Conservation (phyloP, 441 rosid genomes). For the Cnidoscolus chayamansa region DNA sequence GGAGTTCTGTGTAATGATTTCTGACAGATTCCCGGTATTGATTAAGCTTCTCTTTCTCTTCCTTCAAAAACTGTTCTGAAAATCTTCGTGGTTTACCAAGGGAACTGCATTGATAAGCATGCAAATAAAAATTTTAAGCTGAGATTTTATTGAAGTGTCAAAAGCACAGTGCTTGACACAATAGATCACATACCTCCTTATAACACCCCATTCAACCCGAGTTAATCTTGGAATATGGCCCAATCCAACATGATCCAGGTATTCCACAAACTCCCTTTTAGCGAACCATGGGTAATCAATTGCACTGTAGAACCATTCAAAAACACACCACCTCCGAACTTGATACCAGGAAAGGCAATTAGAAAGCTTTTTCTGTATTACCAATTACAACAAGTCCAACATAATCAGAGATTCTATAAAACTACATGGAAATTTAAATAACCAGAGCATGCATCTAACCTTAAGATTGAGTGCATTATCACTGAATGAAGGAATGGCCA, state of each 20-base stretch:
- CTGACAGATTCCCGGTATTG: constrained; percentile 92
- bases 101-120: constrained; percentile 56
- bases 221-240: constrained; percentile 89
- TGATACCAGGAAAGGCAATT: constrained; percentile 60
- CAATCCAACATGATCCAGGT: constrained; percentile 88
- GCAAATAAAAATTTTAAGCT: constrained; percentile 18
- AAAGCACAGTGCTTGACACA: constrained; percentile 3
- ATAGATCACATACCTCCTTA: constrained; percentile 61
- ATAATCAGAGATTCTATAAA: constrained; percentile 3
- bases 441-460: constrained; percentile 43
- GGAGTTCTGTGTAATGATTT: constrained; percentile 79
- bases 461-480: constrained; percentile 37
- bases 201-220: constrained; percentile 98
- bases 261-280: constrained; percentile 88
- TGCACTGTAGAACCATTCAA: constrained; percentile 96
- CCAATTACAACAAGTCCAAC: constrained; percentile 22
- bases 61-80: constrained; percentile 74
- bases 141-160: constrained; percentile 11
- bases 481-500: constrained; percentile 29
- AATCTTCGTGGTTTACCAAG: constrained; percentile 98
- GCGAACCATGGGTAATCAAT: constrained; percentile 99
- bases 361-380: constrained; percentile 63
- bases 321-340: constrained; percentile 80
- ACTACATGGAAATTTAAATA: constrained; percentile 9
- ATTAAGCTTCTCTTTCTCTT: constrained; percentile 83